These are phyloP conservation scores for Saccharomycopsis capsularis DNA, from an alignment of 805 yeast species.

Conservation along the genomic window DNA sequence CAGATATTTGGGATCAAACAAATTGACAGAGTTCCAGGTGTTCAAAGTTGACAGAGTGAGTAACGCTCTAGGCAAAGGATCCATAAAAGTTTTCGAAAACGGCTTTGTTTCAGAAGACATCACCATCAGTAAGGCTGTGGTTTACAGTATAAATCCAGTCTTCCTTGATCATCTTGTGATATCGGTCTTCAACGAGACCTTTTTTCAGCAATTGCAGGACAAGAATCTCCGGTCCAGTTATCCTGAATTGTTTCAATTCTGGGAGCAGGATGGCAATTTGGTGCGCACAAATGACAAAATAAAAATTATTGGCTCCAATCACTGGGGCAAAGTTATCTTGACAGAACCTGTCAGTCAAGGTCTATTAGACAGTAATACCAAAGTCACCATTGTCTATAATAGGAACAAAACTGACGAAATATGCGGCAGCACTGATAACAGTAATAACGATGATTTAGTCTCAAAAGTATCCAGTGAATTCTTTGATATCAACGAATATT, in stretches of 20 bases:
- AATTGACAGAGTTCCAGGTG: conserved; percentile 1
- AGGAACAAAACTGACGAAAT: too few relatives aligned
- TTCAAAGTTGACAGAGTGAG: conserved; percentile 7
- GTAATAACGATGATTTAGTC: too few relatives aligned
- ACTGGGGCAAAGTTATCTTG: conserved; percentile 47
- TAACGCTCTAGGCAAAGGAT: conserved; percentile 4
- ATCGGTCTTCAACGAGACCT: conserved; percentile 24
- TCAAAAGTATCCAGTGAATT: too few relatives aligned
- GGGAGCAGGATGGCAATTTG: neutral
- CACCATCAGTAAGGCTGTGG: conserved; percentile 7
- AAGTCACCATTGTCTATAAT: conserved; percentile 41
- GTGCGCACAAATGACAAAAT: too few relatives aligned
- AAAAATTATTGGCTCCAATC: too few relatives aligned
- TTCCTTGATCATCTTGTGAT: conserved; percentile 22
- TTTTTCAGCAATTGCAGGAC: conserved; percentile 16
- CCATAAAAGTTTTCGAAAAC: conserved; percentile 1
- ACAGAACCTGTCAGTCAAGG: conserved; percentile 80
- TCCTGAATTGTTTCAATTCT: conserved; percentile 24
- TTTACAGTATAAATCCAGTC: conserved; percentile 1
- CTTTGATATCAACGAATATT: too few relatives aligned
- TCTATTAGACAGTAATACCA: conserved; percentile 37
- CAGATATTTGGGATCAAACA: conserved; percentile 7
- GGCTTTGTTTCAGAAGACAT: neutral
- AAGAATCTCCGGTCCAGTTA: conserved; percentile 22
- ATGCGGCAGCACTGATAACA: too few relatives aligned